Conservation (phyloP, 768 basidiomycete genomes). For the Trametes gibbosa region DNA sequence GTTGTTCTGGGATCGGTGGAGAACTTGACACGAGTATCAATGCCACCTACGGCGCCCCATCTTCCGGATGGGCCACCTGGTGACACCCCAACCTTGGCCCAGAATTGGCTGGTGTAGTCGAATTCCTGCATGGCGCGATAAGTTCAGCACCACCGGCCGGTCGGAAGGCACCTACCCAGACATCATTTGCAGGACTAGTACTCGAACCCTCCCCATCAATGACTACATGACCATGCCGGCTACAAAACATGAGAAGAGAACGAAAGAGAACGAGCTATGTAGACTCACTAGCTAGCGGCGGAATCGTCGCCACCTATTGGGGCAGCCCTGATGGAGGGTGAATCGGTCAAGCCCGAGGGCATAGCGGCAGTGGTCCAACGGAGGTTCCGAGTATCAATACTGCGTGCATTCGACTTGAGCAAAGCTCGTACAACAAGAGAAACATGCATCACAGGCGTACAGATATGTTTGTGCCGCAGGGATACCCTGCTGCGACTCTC, state of each 20-base stretch:
- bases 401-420: constrained; percentile 27
- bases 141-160: constrained; percentile 11
- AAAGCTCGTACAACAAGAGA: neutral
- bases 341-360: constrained; percentile 42
- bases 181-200: constrained; percentile 56
- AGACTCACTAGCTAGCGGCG: constrained; percentile 78
- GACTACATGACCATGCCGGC: constrained; percentile 72
- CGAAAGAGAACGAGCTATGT: neutral
- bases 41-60: constrained; percentile 75
- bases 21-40: constrained; percentile 49
- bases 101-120: constrained; percentile 74
- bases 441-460: constrained; percentile 37
- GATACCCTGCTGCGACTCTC: constrained; percentile 64
- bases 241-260: constrained; percentile 29
- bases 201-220: constrained; percentile 66
- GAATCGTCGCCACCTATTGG: constrained; percentile 66
- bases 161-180: constrained; percentile 57
- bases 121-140: constrained; percentile 53
- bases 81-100: constrained; percentile 57
- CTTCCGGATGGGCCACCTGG: constrained; percentile 56
- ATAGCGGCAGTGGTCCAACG: constrained; percentile 59
- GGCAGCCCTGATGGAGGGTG: constrained; percentile 62
- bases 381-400: constrained; percentile 60
- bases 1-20: constrained; percentile 38
- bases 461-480: constrained; percentile 62